phyloP scores from a whole-genome alignment of 768 basidiomycete species.

The Cyclocybe cylindracea region DNA sequence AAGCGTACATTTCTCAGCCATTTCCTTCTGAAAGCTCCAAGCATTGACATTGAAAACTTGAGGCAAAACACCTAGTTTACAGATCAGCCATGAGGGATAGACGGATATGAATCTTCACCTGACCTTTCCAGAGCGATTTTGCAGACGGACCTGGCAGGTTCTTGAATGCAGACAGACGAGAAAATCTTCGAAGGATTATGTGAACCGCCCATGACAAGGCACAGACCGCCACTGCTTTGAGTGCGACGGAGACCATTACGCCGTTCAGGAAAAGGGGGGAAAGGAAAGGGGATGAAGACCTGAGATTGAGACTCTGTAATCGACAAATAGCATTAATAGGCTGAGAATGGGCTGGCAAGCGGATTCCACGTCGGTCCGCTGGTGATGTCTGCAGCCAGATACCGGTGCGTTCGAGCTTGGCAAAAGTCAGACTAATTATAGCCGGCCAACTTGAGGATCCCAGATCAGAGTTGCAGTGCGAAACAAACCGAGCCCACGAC shows the following conservation, averaged over 20 bases:
- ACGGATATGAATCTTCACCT: not conserved
- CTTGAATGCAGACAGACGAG: conserved; percentile 26
- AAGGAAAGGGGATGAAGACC: not conserved
- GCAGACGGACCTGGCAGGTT: conserved; percentile 41
- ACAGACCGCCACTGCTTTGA: conserved; percentile 4
- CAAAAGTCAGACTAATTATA: too few species aligned
- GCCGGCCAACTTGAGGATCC: too few species aligned
- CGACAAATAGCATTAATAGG: too few species aligned
- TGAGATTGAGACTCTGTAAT: too few species aligned
- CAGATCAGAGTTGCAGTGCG: too few species aligned
- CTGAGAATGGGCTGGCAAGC: too few species aligned
- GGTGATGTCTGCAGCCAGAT: too few species aligned
- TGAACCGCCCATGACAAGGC: conserved; percentile 19
- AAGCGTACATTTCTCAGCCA: conserved; percentile 32
- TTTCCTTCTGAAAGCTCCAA: conserved; percentile 36
- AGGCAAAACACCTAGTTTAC: conserved; percentile 32
- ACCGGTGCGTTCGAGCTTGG: too few species aligned
- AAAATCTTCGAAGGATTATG: conserved; percentile 14
- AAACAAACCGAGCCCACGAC: too few species aligned
- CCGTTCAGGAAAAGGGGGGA: not conserved
- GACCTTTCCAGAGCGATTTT: conserved; percentile 35
- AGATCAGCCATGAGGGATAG: not conserved
- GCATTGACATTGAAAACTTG: conserved; percentile 32
- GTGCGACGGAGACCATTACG: conserved; percentile 2
- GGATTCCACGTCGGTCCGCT: too few species aligned